Conservation (phyloP, 2,329 filamentous ascomycete species). For the Lasiodiplodia hormozganensis region DNA sequence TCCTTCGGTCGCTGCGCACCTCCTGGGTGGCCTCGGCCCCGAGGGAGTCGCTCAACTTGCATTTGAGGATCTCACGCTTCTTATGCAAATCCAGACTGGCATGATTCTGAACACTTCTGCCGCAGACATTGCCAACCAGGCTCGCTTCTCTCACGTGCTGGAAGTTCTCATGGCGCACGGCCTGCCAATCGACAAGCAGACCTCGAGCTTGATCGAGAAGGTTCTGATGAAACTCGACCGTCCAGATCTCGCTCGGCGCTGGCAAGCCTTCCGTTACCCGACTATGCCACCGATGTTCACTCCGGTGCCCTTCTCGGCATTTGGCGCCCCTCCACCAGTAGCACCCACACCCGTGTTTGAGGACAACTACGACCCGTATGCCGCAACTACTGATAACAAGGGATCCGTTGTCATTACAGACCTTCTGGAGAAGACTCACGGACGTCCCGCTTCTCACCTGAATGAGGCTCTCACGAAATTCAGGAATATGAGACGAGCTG, state of each 20-base stretch:
- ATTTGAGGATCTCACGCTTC: constrained; percentile 61
- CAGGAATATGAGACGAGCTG: constrained; percentile 90
- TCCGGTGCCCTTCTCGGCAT: constrained; percentile 44
- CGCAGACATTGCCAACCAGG: constrained; percentile 63
- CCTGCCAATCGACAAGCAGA: constrained; percentile 62
- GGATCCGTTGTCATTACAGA: constrained; percentile 91
- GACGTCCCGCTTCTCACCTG: constrained; percentile 74
- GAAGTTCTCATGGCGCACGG: constrained; percentile 62
- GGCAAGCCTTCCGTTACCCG: constrained; percentile 65
- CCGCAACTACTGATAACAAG: constrained; percentile 88
- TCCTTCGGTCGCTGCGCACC: constrained; percentile 65
- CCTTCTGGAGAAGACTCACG: constrained; percentile 80
- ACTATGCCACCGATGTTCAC: constrained; percentile 46
- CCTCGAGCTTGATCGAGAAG: constrained; percentile 64
- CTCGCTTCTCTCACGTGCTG: constrained; percentile 68
- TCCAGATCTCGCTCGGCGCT: constrained; percentile 58
- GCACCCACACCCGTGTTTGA: constrained; percentile 69
- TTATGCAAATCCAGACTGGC: constrained; percentile 65
- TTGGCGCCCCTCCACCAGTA: constrained; percentile 56
- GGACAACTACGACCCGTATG: constrained; percentile 90
- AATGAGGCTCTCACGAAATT: constrained; percentile 83
- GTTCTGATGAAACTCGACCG: constrained; percentile 62
- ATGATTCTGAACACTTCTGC: constrained; percentile 55
- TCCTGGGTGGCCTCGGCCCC: constrained; percentile 66
- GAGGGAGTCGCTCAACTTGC: constrained; percentile 64